These are phyloP conservation scores for Physcomitrellopsis africana DNA, from an alignment of 225 moss, liverwort and hornwort species.

Conservation along the genomic window DNA sequence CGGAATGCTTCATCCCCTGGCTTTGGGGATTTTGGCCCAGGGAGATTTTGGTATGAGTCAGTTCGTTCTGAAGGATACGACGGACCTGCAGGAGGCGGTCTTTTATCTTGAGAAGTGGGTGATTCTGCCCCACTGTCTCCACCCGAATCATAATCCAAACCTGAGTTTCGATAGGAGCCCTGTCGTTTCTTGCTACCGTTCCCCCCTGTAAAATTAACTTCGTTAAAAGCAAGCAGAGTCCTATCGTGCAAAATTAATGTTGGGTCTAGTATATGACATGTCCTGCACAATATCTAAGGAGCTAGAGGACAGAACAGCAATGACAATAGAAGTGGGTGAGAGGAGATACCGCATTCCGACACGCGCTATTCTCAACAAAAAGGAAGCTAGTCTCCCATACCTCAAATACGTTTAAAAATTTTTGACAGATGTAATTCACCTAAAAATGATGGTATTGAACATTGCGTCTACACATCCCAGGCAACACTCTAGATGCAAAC, in stretches of 20 bases:
- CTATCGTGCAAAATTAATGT: background rate
- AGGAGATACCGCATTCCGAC: too few species aligned
- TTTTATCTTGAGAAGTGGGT: conserved; percentile 27
- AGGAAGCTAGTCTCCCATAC: too few species aligned
- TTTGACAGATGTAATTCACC: too few species aligned
- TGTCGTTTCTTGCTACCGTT: conserved; percentile 37
- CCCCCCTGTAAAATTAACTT: conserved; percentile 34
- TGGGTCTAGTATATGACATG: conserved; percentile 1
- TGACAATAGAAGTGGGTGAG: too few species aligned
- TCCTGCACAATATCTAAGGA: background rate
- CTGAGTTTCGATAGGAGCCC: conserved; percentile 39
- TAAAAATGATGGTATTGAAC: background rate
- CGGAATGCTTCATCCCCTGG: conserved; percentile 51
- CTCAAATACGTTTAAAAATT: too few species aligned
- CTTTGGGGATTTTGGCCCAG: conserved; percentile 36
- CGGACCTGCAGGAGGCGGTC: conserved; percentile 38
- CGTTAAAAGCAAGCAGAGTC: conserved; percentile 7
- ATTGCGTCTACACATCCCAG: background rate
- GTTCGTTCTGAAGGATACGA: conserved; percentile 48
- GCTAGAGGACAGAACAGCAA: too few species aligned
- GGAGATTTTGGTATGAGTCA: conserved; percentile 47
- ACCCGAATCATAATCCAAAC: conserved; percentile 22
- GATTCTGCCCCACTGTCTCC: conserved; percentile 29
- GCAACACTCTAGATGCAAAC: background rate
- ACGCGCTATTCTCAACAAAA: too few species aligned